phyloP scores from a whole-genome alignment of 371 early-diverging fungal species.

The Fennellomyces sp. region DNA sequence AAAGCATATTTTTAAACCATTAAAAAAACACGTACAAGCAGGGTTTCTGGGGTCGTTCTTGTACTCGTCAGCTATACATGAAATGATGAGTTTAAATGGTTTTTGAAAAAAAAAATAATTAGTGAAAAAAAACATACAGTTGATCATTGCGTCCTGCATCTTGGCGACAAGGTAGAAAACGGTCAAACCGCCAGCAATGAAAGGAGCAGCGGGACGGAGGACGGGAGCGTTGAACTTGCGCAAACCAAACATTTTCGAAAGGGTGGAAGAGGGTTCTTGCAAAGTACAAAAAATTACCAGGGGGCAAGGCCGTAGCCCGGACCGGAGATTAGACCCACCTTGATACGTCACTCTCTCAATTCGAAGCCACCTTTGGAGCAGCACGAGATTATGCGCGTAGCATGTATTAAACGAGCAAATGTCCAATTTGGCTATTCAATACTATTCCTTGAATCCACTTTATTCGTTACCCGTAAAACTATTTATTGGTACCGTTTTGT shows the following conservation, averaged over 20 bases:
- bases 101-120: neutral
- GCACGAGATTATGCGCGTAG: neutral
- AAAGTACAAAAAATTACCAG: neutral
- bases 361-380: too few species aligned
- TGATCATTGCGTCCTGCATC: conserved; percentile 54
- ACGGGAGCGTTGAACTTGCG: conserved; percentile 57
- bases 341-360: neutral
- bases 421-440: neutral
- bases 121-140: conserved; percentile 34
- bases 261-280: neutral
- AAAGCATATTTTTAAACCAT: neutral
- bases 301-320: neutral
- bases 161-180: conserved; percentile 53
- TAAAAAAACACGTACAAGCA: conserved; percentile 48
- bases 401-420: neutral
- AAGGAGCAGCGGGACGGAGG: conserved; percentile 51
- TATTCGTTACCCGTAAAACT: neutral
- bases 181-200: conserved; percentile 45
- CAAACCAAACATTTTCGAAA: conserved; percentile 49
- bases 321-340: neutral
- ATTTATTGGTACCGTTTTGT: neutral
- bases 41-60: conserved; percentile 63
- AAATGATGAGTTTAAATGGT: too few species aligned
- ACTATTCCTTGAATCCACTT: neutral
- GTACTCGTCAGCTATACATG: conserved; percentile 45